phyloP scores from a whole-genome alignment of 1,284 basidiomycete genomes.

The Porogramme epimiltina region DNA sequence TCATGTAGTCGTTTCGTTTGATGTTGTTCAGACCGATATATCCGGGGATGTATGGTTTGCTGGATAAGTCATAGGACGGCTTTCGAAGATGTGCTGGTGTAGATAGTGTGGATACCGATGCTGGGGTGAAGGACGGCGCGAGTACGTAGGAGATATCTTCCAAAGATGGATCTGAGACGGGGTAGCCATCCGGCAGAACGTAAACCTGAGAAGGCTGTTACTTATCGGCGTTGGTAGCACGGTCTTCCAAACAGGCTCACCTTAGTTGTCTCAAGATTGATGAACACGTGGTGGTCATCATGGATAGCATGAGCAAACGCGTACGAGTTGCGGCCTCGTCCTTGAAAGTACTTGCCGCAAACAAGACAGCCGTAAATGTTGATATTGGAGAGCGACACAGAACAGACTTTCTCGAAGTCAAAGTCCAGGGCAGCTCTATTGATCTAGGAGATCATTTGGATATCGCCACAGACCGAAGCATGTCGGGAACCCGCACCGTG shows the following conservation, averaged over 20 bases:
- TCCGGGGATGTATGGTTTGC: slow-evolving; percentile 86
- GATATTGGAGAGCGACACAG: slow-evolving; percentile 93
- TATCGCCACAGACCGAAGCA: not conserved
- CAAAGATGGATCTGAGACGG: slow-evolving; percentile 92
- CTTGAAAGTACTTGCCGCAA: slow-evolving; percentile 99
- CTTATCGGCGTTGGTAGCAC: not conserved
- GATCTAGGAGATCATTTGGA: slow-evolving; percentile 49
- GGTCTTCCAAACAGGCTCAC: slow-evolving; percentile 43
- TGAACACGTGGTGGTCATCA: slow-evolving; percentile 97
- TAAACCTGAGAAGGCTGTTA: slow-evolving; percentile 70
- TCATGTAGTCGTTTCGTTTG: slow-evolving; percentile 96
- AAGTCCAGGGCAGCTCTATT: slow-evolving; percentile 92
- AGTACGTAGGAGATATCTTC: slow-evolving; percentile 94
- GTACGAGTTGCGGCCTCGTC: slow-evolving; percentile 89
- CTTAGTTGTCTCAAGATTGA: slow-evolving; percentile 92
- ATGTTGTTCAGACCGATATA: slow-evolving; percentile 98
- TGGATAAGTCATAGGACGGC: slow-evolving; percentile 82
- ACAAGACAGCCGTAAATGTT: slow-evolving; percentile 98
- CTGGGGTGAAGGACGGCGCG: slow-evolving; percentile 76
- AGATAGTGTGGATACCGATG: slow-evolving; percentile 53
- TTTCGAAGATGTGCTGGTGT: slow-evolving; percentile 64
- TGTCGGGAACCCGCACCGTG: slow-evolving; percentile 61
- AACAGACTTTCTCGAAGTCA: slow-evolving; percentile 99
- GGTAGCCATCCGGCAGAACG: slow-evolving; percentile 97
- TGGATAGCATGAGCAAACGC: slow-evolving; percentile 98